These are phyloP conservation scores for Trametes meyenii DNA, from an alignment of 768 basidiomycete genomes.

Conservation along the genomic window DNA sequence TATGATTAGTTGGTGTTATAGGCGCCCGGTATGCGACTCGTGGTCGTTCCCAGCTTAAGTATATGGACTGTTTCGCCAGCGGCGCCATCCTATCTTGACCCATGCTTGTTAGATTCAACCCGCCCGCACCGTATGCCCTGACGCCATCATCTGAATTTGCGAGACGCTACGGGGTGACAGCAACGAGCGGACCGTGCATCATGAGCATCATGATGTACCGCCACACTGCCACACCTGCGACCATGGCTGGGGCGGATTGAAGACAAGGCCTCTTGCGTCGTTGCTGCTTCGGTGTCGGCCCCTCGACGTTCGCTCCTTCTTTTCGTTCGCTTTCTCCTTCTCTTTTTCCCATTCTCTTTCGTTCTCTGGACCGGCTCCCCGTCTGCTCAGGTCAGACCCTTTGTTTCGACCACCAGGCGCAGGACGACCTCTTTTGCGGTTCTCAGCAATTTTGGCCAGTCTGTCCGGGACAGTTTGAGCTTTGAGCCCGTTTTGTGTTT, in stretches of 20 bases:
- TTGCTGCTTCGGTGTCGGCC: slow-evolving; percentile 19
- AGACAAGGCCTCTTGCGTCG: slow-evolving; percentile 17
- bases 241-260: slow-evolving; percentile 17
- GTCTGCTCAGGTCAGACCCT: slow-evolving; percentile 35
- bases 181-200: slow-evolving; percentile 14
- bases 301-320: slow-evolving; percentile 24
- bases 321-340: slow-evolving; percentile 19
- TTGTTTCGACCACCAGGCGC: slow-evolving; percentile 40
- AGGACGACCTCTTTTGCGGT: slow-evolving; percentile 41
- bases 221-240: slow-evolving; percentile 14
- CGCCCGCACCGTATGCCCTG: not conserved
- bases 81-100: not conserved
- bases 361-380: slow-evolving; percentile 30
- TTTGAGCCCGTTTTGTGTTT: slow-evolving; percentile 23
- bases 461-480: slow-evolving; percentile 32
- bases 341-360: slow-evolving; percentile 18
- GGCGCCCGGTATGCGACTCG: not conserved
- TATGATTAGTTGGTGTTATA: not conserved
- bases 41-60: not conserved
- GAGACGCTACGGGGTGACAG: slow-evolving; percentile 11
- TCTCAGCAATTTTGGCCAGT: slow-evolving; percentile 30
- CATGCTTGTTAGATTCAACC: not conserved
- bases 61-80: not conserved
- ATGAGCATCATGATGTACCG: slow-evolving; percentile 20
- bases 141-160: slow-evolving; percentile 4